Conservation (phyloP, 2,329 filamentous ascomycete species). For the Emydomyces testavorans region DNA sequence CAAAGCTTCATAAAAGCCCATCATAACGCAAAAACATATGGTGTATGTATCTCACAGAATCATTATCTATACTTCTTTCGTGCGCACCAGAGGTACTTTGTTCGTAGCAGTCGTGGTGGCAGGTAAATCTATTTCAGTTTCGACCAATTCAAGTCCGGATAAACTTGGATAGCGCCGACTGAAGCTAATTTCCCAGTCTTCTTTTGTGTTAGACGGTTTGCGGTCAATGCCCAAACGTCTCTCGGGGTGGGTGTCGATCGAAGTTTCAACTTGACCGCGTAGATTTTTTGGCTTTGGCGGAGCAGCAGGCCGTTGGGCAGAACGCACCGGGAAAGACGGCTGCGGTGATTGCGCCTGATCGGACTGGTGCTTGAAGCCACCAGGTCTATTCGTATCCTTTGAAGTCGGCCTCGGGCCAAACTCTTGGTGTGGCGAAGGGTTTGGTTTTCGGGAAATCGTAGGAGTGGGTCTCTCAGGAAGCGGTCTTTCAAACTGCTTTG, state of each 20-base stretch:
- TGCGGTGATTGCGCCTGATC: conserved; percentile 15
- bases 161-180: conserved; percentile 78
- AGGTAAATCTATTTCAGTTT: conserved; percentile 47
- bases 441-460: conserved; percentile 12
- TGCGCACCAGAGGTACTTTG: conserved; percentile 29
- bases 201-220: conserved; percentile 28
- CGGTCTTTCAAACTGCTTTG: conserved; percentile 25
- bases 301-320: conserved; percentile 39
- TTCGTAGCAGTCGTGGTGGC: conserved; percentile 14
- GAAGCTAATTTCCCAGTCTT: conserved; percentile 61
- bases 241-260: background rate
- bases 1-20: background rate
- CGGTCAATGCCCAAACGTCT: background rate
- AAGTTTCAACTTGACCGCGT: conserved; percentile 21
- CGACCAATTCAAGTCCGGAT: conserved; percentile 76
- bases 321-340: conserved; percentile 20
- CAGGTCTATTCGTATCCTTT: conserved; percentile 8
- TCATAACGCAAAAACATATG: background rate
- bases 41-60: background rate
- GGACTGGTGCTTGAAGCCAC: conserved; percentile 2
- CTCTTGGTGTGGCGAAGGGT: conserved; percentile 6
- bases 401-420: conserved; percentile 5
- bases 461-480: conserved; percentile 15
- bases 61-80: conserved; percentile 32
- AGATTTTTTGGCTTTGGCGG: conserved; percentile 53